A percentile compares a stretch with the other conserved stretches of the same genome.
phyloP scores from a whole-genome alignment of 768 basidiomycete species.

The Dictyophora rubrovolvata region DNA sequence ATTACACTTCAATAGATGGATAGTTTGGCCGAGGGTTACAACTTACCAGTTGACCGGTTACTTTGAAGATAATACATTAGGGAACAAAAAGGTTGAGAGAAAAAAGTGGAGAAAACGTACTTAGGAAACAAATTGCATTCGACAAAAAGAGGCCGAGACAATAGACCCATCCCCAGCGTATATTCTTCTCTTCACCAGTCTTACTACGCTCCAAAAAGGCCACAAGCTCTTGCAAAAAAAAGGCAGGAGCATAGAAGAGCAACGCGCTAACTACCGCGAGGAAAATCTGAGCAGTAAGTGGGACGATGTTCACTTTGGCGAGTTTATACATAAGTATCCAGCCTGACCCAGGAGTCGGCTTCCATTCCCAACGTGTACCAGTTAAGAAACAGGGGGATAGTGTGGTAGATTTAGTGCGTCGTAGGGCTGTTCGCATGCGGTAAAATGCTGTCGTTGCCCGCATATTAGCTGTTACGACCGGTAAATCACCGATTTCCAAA shows the following conservation, averaged over 20 bases:
- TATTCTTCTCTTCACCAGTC: slow-evolving; percentile 33
- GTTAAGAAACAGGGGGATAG: background rate
- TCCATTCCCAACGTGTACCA: slow-evolving; percentile 35
- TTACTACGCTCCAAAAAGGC: slow-evolving; percentile 57
- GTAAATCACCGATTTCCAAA: slow-evolving; percentile 82
- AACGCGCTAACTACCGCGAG: slow-evolving; percentile 49
- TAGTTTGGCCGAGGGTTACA: background rate
- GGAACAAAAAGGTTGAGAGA: background rate
- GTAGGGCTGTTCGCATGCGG: slow-evolving; percentile 52
- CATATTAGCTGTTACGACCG: slow-evolving; percentile 66
- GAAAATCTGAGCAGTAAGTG: slow-evolving; percentile 31
- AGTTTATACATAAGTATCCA: slow-evolving; percentile 55
- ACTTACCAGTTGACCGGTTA: slow-evolving; percentile 46
- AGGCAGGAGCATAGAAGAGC: slow-evolving; percentile 54
- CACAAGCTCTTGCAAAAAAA: slow-evolving; percentile 53
- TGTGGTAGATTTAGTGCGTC: slow-evolving; percentile 31
- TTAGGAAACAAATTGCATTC: slow-evolving; percentile 31
- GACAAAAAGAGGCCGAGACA: slow-evolving; percentile 39
- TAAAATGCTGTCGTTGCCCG: slow-evolving; percentile 51
- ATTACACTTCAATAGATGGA: background rate
- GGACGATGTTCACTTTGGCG: slow-evolving; percentile 40
- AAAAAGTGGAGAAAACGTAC: slow-evolving; percentile 24
- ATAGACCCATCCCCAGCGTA: slow-evolving; percentile 69
- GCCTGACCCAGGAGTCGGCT: slow-evolving; percentile 49
- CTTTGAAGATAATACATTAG: slow-evolving; percentile 24